Base-by-base conservation (phyloP, 768 basidiomycete genomes). In the Lactarius quietus region DNA sequence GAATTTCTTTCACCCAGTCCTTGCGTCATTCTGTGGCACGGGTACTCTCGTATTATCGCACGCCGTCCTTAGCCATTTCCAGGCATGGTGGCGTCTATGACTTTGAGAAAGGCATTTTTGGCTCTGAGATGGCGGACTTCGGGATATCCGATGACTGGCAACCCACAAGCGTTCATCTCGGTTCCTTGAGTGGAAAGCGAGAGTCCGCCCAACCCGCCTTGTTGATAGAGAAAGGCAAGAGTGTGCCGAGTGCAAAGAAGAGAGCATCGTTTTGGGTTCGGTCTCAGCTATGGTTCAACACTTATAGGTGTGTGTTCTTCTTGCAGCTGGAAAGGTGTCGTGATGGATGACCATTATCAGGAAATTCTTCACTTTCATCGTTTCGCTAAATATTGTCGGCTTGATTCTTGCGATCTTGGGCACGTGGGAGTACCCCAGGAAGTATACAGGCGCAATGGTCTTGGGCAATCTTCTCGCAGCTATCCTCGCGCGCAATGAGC, bases 401-500 rank as follows among this genome's bases (percentile, higher is more conserved):
- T 65, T 80, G 23, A 23, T 75, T 20, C 70, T 79, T 18, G 75
- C 77, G 9, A 73, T 72, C 1, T 20, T 72, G 20, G 71, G 72
- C 28, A 59, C 70, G 36, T 80, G 78, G 76, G 48, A 67, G 35
- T 80, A 80, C 64, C 76, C 79, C 28, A 69, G 74, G 51, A 63
- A 69, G 35, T 76, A 78, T 68, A 73, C 75, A 43, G 77, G 75
- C 54, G 78, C 78, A 38, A 69, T 80, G 65, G 70, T 77, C 57
- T 72, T 81, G 14, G 79, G 79, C 26, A 80, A 81, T 67, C 72
- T 81, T n/a, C 63, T 74, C 15, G 70, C 73, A 29, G 79, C 78
- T 26, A 76, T 81, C 66, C 74, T 81, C 57, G 75, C 80, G 70
- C 77, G 79, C 7, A 80, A 80, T 65, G 79, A 81, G 64, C 69